Base-by-base conservation (phyloP, 495 filamentous ascomycete genomes). In the Lindgomyces ingoldianus region DNA sequence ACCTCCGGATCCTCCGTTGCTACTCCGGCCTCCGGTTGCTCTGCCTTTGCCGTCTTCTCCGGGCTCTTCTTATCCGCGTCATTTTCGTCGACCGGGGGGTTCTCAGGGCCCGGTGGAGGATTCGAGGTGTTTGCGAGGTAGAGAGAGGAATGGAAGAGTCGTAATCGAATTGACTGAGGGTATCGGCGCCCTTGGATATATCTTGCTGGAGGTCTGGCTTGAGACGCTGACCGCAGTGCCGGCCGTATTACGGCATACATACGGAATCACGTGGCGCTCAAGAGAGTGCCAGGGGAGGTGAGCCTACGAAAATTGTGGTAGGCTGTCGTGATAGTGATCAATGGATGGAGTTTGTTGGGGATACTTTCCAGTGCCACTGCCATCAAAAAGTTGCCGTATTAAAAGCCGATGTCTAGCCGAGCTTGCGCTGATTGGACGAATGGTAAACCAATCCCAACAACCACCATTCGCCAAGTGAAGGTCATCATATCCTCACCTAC, bases 121-220 rank as follows among this genome's bases (percentile, higher is more conserved):
- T 57, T 59, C 41, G 64, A 24, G 29, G 45, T 59, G 26, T 60
- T 56, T 39, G 59, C 56, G 39, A 64, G 53, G 41, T 4, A 25
- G 45, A 48, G 45, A 11, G 72, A 69, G 46, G 53, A 57, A 48
- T 72, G 74, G 49, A 74, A 69, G 0, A 52, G 46, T 22, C 70
- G 69, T 41, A 47, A 39, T 21, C 62, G 57, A 14, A 21, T 21
- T 11, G 63, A 9, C 10, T 19, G 29, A 49, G 67, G 67, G 39
- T 74, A 69, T 36, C 74, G 74, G 25, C 74, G 74, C 49, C 71
- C 62, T 36, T 60, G 61, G 58, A 74, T 60, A 29, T 59, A 24
- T 55, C 53, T 41, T 53, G 66, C 69, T 24, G 66, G 61, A 19
- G 51, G 27, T 51, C 68, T 58, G 33, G 53, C 46, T 65, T 30